Evolutionary conservation across 768 basidiomycete species (phyloP), one percentile per base, ranked within the genome.

Genomic region (Mycena filopes): DNA sequence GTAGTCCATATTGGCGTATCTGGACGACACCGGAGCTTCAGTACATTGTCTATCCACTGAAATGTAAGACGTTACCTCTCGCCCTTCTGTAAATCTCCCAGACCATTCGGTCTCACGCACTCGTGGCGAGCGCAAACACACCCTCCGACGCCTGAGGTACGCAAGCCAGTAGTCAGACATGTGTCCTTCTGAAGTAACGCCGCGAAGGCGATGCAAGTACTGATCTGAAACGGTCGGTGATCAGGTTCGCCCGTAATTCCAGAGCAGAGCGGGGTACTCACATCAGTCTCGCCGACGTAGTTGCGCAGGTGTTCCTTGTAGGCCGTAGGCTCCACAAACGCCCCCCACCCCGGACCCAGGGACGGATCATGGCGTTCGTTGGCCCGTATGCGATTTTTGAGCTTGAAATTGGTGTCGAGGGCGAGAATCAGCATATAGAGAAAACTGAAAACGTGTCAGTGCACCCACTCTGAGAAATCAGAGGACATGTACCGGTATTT

Each of bases 1-100:
- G 40, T 56, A 74, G 36, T 74, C 72, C 60, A 71, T 71, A 51
- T 73, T 73, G 7, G 59, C 48, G 53, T 71, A 73, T 25, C 71
- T 72, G 29, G 9, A 33, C n/a, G n/a, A n/a, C n/a, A 13, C 41
- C 4, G n/a, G 18, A 20, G n/a, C 8, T 42, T n/a, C n/a, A n/a
- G n/a, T 20, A 9, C 41, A 42, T n/a, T n/a, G n/a, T n/a, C n/a
- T n/a, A n/a, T n/a, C n/a, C n/a, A n/a, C n/a, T n/a, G n/a, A n/a
- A n/a, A n/a, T n/a, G n/a, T n/a, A n/a, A n/a, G n/a, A n/a, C 15
- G n/a, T 42, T 9, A 73, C 68, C 66, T 58, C 55, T 74, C 74
- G 10, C 67, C 69, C 46, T 70, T 70, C 55, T 74, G 69, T 26
- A 73, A 43, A 55, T 75, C 71, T 2, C 69, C 71, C 5, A 72